Evolutionary conservation across 192 early-diverging fungal genomes (phyloP), one percentile per base, ranked within the genome.

Genomic region (Linnemannia hyalina): DNA sequence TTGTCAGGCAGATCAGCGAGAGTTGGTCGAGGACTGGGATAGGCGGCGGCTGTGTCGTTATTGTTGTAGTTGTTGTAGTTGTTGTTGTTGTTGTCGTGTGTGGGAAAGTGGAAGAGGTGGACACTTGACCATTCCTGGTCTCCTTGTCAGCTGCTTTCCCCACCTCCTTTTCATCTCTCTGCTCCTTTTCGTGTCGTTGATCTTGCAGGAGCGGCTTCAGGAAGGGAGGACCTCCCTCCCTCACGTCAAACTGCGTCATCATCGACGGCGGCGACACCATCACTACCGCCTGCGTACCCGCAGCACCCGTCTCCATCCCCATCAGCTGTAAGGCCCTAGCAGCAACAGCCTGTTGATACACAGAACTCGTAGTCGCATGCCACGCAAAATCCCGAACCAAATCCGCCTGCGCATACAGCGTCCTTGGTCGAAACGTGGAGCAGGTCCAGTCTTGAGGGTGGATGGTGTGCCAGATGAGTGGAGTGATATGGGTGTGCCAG

Each of bases 391-490:
- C 11, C 10, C 52, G 76, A 52, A 83, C 82, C 41, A 83, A 52
- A 35, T 55, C 68, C 20, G 76, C 82, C 18, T 83, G 76, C 15
- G 22, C 29, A 44, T 70, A 78, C 16, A 83, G 77, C 29, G 60
- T 36, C 10, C 82, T 65, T 0, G 82, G 63, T 26, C 73, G 74
- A 35, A 83, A 83, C 2, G 47, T 4, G 6, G 73, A 10, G 3
- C 44, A 44, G 11, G 65, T 49, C 82, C 82, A 83, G 46, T 83
- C 82, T 5, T 42, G 8, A 5, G 40, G 16, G 29, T 29, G 6
- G 32, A 83, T 78, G 36, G 44, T 54, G 5, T 36, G n/a, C 82
- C 82, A 83, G 10, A 83, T 49, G 6, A 83, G 68, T 6, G 82
- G 73, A 15, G 76, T 20, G 23, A 71, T 70, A 41, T 73, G 75